Evolutionary conservation across 1,284 basidiomycete species (phyloP).

Genomic region (Peniophora sp.): DNA sequence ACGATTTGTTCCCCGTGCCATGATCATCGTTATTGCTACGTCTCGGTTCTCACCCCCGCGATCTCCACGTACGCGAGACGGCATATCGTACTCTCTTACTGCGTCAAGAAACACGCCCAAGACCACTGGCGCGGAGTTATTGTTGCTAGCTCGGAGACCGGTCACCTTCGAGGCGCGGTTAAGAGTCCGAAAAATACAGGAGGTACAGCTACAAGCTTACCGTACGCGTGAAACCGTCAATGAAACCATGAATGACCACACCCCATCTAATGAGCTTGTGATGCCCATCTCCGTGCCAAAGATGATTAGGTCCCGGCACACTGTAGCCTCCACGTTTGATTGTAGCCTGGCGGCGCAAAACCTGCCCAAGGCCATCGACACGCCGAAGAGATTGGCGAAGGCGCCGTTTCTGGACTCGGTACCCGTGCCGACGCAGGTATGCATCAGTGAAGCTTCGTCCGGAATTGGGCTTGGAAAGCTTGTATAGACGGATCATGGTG

Average conservation of each 20-base stretch:
- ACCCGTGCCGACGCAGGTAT: conserved; percentile 2
- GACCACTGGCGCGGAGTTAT: conserved; percentile 32
- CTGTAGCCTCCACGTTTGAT: conserved; percentile 23
- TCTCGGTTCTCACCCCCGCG: conserved; percentile 20
- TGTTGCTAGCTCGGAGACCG: conserved; percentile 24
- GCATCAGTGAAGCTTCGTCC: conserved; percentile 11
- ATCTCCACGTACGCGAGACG: conserved; percentile 19
- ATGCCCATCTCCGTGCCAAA: conserved; percentile 44
- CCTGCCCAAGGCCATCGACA: conserved; percentile 12
- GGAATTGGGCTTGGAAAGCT: conserved; percentile 9
- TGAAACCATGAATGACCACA: conserved; percentile 38
- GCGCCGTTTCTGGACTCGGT: conserved; percentile 9
- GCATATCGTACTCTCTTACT: conserved; percentile 12
- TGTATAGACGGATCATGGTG: conserved; percentile 6
- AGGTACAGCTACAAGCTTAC: conserved; percentile 16
- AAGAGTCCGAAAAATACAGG: background rate
- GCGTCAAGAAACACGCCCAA: conserved; percentile 21
- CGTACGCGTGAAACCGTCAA: conserved; percentile 33
- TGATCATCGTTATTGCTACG: conserved; percentile 10
- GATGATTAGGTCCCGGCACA: conserved; percentile 25
- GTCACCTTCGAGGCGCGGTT: conserved; percentile 16
- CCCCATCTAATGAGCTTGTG: conserved; percentile 45
- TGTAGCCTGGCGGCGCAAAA: conserved; percentile 7
- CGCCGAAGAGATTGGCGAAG: conserved; percentile 9
- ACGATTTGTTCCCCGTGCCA: background rate